phyloP scores from a whole-genome alignment of 805 yeast genomes.

The Ogataea trehaloabstinens region DNA sequence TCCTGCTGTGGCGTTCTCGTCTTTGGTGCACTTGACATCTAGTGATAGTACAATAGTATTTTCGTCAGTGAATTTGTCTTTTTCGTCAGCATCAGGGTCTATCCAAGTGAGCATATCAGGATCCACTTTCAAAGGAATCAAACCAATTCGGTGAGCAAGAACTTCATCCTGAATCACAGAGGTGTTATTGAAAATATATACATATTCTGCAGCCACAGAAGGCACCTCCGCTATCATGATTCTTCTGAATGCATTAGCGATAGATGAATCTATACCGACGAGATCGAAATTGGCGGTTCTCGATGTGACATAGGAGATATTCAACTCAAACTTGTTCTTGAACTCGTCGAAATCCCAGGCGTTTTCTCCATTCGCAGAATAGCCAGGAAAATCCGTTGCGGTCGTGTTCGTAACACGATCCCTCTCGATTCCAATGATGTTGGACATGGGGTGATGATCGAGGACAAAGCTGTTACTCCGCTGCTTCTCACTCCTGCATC shows the following conservation, averaged over 20 bases:
- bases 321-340: conserved; percentile 62
- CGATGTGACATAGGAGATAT: conserved; percentile 62
- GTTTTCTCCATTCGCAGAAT: conserved; percentile 54
- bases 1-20: conserved; percentile 76
- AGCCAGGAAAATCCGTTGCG: conserved; percentile 92
- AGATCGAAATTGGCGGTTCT: conserved; percentile 84
- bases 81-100: conserved; percentile 61
- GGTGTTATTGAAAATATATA: conserved; percentile 88
- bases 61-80: conserved; percentile 74
- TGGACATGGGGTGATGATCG: conserved; percentile 33
- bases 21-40: conserved; percentile 79
- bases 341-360: conserved; percentile 86
- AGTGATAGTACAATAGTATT: conserved; percentile 85
- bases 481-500: conserved; percentile 3
- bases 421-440: conserved; percentile 81
- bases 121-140: conserved; percentile 85
- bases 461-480: background rate
- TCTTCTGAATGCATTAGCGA: conserved; percentile 95
- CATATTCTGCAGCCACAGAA: conserved; percentile 90
- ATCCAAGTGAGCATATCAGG: conserved; percentile 90
- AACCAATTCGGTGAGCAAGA: conserved; percentile 90
- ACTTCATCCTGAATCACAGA: conserved; percentile 98
- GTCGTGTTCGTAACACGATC: conserved; percentile 89
- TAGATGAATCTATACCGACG: conserved; percentile 81
- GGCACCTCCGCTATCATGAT: conserved; percentile 98